Evolutionary conservation across 352 stramenopile species (phyloP).

Genomic region (Phytopythium cucurbitacearum): DNA sequence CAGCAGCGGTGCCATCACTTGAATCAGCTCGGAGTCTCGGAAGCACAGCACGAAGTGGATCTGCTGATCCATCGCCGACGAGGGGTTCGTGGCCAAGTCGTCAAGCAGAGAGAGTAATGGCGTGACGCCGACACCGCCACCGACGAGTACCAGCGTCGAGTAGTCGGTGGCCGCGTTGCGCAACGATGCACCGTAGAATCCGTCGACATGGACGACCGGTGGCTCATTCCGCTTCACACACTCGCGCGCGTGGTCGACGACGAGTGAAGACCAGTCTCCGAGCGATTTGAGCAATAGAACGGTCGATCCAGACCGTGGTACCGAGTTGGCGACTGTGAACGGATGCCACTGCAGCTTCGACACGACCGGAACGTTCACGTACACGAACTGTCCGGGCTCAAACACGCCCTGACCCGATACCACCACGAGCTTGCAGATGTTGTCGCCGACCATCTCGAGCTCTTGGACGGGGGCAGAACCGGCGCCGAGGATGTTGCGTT

Average conservation of each 20-base stretch:
- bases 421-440: conserved; percentile 21
- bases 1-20: conserved; percentile 2
- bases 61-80: neutral
- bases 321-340: conserved; percentile 16
- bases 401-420: conserved; percentile 1
- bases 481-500: conserved; percentile 9
- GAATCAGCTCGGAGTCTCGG: conserved; percentile 5
- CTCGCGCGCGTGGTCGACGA: conserved; percentile 12
- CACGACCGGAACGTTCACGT: conserved; percentile 14
- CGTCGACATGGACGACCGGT: conserved; percentile 17
- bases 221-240: conserved; percentile 5
- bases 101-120: conserved; percentile 10
- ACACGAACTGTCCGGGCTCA: conserved; percentile 12
- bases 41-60: conserved; percentile 6
- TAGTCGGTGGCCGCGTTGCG: conserved; percentile 7
- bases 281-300: conserved; percentile 16
- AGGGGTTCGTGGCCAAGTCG: conserved; percentile 2
- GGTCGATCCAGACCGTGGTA: conserved; percentile 3
- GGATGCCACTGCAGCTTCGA: conserved; percentile 25
- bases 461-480: conserved; percentile 10
- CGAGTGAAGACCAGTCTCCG: conserved; percentile 9
- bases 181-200: conserved; percentile 11
- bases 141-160: conserved; percentile 6
- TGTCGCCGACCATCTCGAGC: conserved; percentile 9
- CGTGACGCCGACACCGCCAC: conserved; percentile 5